phyloP scores from a whole-genome alignment of 371 early-diverging fungal genomes.

The Apophysomyces sp. region DNA sequence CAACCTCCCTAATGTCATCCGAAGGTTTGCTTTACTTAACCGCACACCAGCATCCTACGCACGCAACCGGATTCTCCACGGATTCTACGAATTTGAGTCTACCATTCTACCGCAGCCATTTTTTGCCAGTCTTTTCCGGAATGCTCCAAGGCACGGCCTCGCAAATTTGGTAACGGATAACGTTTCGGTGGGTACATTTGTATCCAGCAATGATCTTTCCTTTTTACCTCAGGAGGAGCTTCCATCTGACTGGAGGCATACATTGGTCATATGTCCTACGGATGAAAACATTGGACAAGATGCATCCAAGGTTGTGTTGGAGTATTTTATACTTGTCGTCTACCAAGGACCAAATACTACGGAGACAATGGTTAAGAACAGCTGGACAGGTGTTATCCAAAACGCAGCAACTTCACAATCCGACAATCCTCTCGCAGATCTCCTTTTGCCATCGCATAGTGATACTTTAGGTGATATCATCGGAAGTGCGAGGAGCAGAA shows the following conservation, averaged over 20 bases:
- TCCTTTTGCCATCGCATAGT: conserved; percentile 22
- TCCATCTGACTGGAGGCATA: conserved; percentile 31
- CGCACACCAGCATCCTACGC: conserved; percentile 63
- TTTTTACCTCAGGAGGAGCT: conserved; percentile 8
- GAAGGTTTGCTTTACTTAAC: conserved; percentile 56
- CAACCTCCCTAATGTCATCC: conserved; percentile 31
- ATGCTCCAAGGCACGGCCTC: conserved; percentile 69
- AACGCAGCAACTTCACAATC: background rate
- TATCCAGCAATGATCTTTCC: conserved; percentile 30
- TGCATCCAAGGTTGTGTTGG: conserved; percentile 14
- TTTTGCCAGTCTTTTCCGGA: conserved; percentile 70
- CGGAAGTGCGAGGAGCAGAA: conserved; percentile 23
- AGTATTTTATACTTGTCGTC: conserved; percentile 38
- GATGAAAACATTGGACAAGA: background rate
- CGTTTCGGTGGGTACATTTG: conserved; percentile 22
- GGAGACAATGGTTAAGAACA: conserved; percentile 17
- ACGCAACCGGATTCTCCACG: conserved; percentile 58
- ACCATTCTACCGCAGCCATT: conserved; percentile 38
- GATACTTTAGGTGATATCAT: conserved; percentile 32
- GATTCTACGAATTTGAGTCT: conserved; percentile 41
- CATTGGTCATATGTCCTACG: conserved; percentile 30
- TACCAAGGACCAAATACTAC: conserved; percentile 24
- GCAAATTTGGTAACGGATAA: conserved; percentile 12
- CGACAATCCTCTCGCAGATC: background rate
- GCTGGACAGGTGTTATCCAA: conserved; percentile 10